phyloP scores from a whole-genome alignment of 192 early-diverging fungal species.

The Linnemannia elongata region DNA sequence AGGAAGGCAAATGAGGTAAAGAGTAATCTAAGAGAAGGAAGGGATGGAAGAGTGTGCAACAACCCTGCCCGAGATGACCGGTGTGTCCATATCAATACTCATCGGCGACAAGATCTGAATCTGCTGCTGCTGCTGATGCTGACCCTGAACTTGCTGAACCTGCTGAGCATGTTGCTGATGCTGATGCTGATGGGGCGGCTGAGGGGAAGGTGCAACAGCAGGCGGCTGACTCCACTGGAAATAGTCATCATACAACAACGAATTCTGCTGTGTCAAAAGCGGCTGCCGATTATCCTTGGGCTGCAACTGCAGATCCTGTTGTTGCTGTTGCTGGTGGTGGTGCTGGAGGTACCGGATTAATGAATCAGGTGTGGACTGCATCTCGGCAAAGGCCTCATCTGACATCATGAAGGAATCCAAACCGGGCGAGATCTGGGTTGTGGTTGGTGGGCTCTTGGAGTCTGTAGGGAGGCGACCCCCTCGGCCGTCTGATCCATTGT shows the following conservation, averaged over 20 bases:
- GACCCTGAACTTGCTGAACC: conserved; percentile 31
- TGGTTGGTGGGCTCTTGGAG: conserved; percentile 31
- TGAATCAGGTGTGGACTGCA: conserved; percentile 32
- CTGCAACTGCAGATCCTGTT: conserved; percentile 32
- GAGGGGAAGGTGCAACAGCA: not conserved
- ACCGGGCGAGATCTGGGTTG: conserved; percentile 34
- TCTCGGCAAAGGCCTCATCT: conserved; percentile 41
- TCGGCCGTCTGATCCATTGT: not conserved
- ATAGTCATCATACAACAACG: conserved; percentile 48
- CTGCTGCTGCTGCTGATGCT: conserved; percentile 40
- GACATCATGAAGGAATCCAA: conserved; percentile 50
- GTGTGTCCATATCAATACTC: conserved; percentile 38
- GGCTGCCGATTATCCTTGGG: conserved; percentile 28
- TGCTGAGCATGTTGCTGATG: not conserved
- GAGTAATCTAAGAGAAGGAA: conserved; percentile 18
- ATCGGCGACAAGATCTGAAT: conserved; percentile 19
- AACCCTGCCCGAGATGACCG: not conserved
- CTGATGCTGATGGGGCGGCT: conserved; percentile 25
- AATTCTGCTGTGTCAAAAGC: conserved; percentile 51
- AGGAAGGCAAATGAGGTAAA: not conserved
- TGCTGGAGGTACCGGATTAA: conserved; percentile 47
- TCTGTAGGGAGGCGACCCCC: not conserved
- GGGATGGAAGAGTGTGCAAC: conserved; percentile 15
- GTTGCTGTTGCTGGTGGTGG: conserved; percentile 38
- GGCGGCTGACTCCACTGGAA: conserved; percentile 35